phyloP scores from a whole-genome alignment of 495 filamentous ascomycete genomes.

The Clavariopsis aquatica region DNA sequence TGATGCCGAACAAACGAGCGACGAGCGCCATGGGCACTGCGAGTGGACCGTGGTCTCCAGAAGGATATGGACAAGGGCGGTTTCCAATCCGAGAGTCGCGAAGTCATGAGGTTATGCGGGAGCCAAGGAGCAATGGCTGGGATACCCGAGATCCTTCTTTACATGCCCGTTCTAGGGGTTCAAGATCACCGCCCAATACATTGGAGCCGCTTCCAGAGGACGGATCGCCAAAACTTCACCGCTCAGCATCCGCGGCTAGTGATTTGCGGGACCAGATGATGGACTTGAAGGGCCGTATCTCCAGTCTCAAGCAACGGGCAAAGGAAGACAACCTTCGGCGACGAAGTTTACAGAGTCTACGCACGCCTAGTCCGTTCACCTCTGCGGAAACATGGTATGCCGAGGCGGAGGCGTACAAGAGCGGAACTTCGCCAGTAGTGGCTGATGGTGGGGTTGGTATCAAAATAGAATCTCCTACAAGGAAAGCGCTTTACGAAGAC shows the following conservation, averaged over 20 bases:
- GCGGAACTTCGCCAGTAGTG: conserved; percentile 21
- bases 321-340: conserved; percentile 80
- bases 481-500: conserved; percentile 48
- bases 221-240: conserved; percentile 64
- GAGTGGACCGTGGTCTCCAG: conserved; percentile 38
- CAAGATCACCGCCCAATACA: conserved; percentile 30
- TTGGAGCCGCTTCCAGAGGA: conserved; percentile 43
- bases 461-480: conserved; percentile 45
- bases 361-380: conserved; percentile 82
- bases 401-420: conserved; percentile 36
- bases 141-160: conserved; percentile 21
- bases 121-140: conserved; percentile 14
- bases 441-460: conserved; percentile 37
- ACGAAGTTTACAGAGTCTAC: conserved; percentile 78
- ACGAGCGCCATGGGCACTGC: conserved; percentile 35
- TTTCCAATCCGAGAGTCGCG: conserved; percentile 34
- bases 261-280: conserved; percentile 91
- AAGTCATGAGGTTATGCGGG: conserved; percentile 34
- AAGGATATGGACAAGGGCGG: conserved; percentile 27
- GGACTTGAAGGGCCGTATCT: conserved; percentile 88
- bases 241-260: conserved; percentile 45
- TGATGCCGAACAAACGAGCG: conserved; percentile 27
- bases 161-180: conserved; percentile 28
- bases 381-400: conserved; percentile 74
- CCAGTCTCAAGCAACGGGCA: conserved; percentile 76